Evolutionary conservation across 1,284 basidiomycete genomes (phyloP).

Genomic region (Sanghuangporus sanghuang): DNA sequence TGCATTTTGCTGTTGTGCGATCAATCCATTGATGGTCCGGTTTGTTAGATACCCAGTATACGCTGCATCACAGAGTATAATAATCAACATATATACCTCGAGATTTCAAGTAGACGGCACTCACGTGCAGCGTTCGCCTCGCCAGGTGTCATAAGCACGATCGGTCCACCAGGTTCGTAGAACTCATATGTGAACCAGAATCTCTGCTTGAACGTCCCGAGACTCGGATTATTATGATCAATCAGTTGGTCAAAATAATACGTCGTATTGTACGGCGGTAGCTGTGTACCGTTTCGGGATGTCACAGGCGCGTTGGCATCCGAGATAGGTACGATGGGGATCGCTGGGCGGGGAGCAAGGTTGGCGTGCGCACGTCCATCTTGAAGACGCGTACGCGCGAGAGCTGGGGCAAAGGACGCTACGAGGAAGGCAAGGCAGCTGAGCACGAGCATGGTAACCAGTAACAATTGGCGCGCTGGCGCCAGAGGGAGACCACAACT

Average conservation of each 20-base stretch:
- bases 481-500: neutral
- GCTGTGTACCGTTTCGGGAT: conserved; percentile 36
- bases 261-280: conserved; percentile 38
- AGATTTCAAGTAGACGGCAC: conserved; percentile 13
- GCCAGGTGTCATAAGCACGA: conserved; percentile 53
- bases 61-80: conserved; percentile 28
- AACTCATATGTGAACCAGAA: conserved; percentile 64
- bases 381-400: neutral
- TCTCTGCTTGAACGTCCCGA: conserved; percentile 75
- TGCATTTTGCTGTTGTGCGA: conserved; percentile 63
- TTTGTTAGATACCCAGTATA: conserved; percentile 60
- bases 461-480: neutral
- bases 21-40: conserved; percentile 54
- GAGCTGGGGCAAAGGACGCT: neutral
- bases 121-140: conserved; percentile 40
- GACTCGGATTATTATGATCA: conserved; percentile 61
- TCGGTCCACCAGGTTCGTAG: conserved; percentile 60
- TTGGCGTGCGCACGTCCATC: conserved; percentile 31
- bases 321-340: conserved; percentile 29
- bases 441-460: neutral
- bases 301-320: conserved; percentile 30
- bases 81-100: neutral
- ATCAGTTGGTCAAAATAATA: conserved; percentile 70
- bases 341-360: conserved; percentile 31
- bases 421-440: neutral